phyloP scores from a whole-genome alignment of 495 filamentous ascomycete genomes.

The Penicillium coprophilum region DNA sequence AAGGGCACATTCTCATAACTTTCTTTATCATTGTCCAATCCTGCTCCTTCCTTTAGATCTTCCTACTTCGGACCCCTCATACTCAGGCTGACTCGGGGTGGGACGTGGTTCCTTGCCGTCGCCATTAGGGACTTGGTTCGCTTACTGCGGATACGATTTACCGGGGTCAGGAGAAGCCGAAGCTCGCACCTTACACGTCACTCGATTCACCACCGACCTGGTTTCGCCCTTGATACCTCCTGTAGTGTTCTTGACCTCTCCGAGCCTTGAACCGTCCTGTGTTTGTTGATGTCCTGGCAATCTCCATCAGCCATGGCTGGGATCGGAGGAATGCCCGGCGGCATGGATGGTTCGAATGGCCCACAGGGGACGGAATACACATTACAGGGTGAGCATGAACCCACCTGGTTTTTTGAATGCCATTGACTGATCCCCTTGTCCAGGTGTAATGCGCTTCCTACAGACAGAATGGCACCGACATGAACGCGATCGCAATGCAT shows the following conservation, averaged over 20 bases:
- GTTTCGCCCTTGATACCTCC: neutral
- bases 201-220: neutral
- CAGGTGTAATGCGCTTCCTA: constrained; percentile 98
- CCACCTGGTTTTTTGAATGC: neutral
- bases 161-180: constrained; percentile 30
- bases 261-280: constrained; percentile 2
- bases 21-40: constrained; percentile 20
- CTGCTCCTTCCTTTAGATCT: constrained; percentile 6
- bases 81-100: constrained; percentile 21
- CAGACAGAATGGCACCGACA: constrained; percentile 99
- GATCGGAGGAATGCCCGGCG: constrained; percentile 57
- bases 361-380: constrained; percentile 96
- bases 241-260: neutral
- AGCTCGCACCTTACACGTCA: constrained; percentile 14
- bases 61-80: neutral
- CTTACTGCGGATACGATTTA: constrained; percentile 24
- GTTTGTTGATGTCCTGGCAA: constrained; percentile 58
- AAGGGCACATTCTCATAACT: constrained; percentile 17
- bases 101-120: constrained; percentile 23
- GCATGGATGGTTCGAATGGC: constrained; percentile 55
- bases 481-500: constrained; percentile 95
- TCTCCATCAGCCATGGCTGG: constrained; percentile 64
- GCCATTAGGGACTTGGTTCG: constrained; percentile 21
- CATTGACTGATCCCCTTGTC: constrained; percentile 9
- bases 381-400: constrained; percentile 70